A percentile compares a stretch with the other conserved stretches of the same genome.
Conservation (phyloP, 1,284 basidiomycete genomes). For the Meira miltonrushii region DNA sequence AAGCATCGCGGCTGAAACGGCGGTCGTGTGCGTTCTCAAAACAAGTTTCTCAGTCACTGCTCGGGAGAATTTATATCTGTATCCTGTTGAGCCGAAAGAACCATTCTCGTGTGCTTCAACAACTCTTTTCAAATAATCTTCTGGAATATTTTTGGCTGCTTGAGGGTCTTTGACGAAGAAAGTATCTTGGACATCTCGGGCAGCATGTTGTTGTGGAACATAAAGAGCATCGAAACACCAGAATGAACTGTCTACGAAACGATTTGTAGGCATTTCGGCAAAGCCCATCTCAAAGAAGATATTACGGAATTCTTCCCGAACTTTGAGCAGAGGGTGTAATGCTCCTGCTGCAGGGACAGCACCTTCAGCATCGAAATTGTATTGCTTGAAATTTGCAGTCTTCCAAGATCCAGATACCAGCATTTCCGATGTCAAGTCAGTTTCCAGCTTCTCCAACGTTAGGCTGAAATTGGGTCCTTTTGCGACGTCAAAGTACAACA, state of each 20-base stretch:
- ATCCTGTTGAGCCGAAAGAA: conserved; percentile 90
- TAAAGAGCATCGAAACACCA: conserved; percentile 99
- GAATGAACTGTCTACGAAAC: conserved; percentile 96
- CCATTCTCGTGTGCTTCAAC: conserved; percentile 81
- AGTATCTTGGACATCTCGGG: conserved; percentile 94
- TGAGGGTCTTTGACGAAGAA: conserved; percentile 96
- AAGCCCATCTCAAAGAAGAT: conserved; percentile 99
- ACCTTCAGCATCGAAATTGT: conserved; percentile 97
- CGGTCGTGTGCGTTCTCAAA: conserved; percentile 93
- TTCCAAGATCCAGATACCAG: conserved; percentile 61
- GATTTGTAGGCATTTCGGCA: conserved; percentile 97
- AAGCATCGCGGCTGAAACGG: conserved; percentile 89
- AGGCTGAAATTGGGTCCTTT: conserved; percentile 87
- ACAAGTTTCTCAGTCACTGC: conserved; percentile 87
- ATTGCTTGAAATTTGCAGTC: conserved; percentile 74
- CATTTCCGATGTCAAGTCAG: conserved; percentile 94
- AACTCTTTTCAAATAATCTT: conserved; percentile 85
- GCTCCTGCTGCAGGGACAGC: conserved; percentile 81
- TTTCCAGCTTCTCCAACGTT: conserved; percentile 92
- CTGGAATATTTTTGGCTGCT: conserved; percentile 69
- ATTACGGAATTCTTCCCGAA: conserved; percentile 92
- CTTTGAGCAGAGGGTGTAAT: conserved; percentile 92
- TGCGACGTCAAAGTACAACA: conserved; percentile 83
- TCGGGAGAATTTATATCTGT: conserved; percentile 91
- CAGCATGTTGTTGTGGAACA: conserved; percentile 98